A percentile compares a stretch with the other conserved stretches of the same genome.
Conservation (phyloP, 441 rosid genomes). For the Isatis lusitanica region DNA sequence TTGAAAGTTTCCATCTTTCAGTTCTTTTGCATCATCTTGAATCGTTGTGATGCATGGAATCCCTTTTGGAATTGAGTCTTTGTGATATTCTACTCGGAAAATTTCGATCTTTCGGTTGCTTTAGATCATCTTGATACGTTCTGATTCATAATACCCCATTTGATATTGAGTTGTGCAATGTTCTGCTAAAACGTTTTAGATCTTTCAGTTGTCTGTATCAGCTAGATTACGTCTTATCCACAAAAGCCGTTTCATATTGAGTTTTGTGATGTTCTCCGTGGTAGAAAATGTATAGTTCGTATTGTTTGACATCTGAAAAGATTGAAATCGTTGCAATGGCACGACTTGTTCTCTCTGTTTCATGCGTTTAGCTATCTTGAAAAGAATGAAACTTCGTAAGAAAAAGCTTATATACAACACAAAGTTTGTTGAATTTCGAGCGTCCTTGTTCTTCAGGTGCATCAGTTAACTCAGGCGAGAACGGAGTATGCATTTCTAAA, state of each 20-base stretch:
- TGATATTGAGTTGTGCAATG: not conserved
- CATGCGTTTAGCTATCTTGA: conserved; percentile 1
- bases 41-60: not conserved
- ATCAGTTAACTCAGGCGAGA: conserved; percentile 16
- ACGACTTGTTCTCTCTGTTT: conserved; percentile 7
- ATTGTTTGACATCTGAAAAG: not conserved
- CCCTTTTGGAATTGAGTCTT: not conserved
- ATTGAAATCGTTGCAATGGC: not conserved
- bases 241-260: not conserved
- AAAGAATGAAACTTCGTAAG: not conserved
- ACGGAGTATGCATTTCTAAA: conserved; percentile 59
- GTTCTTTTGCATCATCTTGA: not conserved
- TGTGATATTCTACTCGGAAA: not conserved
- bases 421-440: not conserved
- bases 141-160: not conserved
- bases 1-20: not conserved
- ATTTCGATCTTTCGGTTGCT: not conserved
- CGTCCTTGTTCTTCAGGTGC: conserved; percentile 3
- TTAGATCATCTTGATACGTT: not conserved
- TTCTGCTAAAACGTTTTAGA: not conserved
- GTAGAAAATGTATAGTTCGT: not conserved
- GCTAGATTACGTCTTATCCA: not conserved
- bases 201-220: not conserved
- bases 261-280: not conserved
- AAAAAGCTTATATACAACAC: not conserved